These are phyloP conservation scores for Rhodotorula sp. DNA, from an alignment of 1,284 basidiomycete genomes.

Conservation along the genomic window DNA sequence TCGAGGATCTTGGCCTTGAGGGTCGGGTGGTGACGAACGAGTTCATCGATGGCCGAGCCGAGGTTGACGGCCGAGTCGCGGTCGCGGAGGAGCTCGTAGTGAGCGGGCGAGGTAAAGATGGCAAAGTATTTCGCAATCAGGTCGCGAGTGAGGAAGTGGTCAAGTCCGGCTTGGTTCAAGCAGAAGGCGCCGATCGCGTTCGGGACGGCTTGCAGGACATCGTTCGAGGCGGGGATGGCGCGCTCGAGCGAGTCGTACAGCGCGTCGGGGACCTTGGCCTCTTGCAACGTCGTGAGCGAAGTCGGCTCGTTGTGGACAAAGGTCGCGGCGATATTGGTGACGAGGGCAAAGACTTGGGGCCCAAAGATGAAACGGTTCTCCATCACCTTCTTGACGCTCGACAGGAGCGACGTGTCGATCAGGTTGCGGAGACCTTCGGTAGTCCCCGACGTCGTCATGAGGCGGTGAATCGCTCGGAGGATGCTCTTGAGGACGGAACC, in stretches of 20 bases:
- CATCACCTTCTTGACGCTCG: conserved; percentile 85
- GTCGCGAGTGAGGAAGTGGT: conserved; percentile 70
- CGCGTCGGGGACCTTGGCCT: conserved; percentile 81
- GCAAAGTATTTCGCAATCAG: conserved; percentile 82
- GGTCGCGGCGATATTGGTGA: conserved; percentile 95
- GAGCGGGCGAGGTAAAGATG: conserved; percentile 80
- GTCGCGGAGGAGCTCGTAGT: conserved; percentile 83
- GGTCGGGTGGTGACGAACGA: conserved; percentile 91
- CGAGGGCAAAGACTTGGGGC: conserved; percentile 76
- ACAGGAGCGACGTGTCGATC: conserved; percentile 84
- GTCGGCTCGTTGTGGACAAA: conserved; percentile 99
- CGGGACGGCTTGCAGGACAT: conserved; percentile 88
- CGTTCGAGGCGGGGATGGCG: conserved; percentile 66
- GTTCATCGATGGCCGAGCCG: conserved; percentile 88
- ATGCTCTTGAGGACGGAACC: conserved; percentile 75
- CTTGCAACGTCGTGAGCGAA: conserved; percentile 87
- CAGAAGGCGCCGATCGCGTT: conserved; percentile 97
- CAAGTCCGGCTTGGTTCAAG: conserved; percentile 85
- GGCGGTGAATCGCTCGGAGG: conserved; percentile 88
- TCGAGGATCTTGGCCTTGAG: conserved; percentile 78
- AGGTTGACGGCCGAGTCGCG: conserved; percentile 89
- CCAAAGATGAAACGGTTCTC: conserved; percentile 81
- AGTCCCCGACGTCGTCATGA: conserved; percentile 94
- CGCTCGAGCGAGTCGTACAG: conserved; percentile 81
- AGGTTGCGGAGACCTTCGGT: conserved; percentile 91